These are phyloP conservation scores for Pichia sp. DNA, from an alignment of 1,139 yeast species.

Conservation along the genomic window DNA sequence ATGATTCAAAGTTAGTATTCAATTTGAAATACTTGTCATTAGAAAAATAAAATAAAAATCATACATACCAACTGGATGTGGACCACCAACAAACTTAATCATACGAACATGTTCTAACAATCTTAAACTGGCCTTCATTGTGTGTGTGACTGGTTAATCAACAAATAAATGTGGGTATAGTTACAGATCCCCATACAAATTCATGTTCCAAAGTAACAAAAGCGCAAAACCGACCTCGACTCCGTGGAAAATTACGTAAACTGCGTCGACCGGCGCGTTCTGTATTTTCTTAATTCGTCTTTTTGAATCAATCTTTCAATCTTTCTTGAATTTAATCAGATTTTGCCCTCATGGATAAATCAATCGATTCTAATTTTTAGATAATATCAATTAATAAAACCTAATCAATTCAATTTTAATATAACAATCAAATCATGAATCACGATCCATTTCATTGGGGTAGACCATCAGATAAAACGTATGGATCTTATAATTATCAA, in stretches of 20 bases:
- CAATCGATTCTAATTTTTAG: neutral
- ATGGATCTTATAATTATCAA: slow-evolving; percentile 69
- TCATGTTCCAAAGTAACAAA: neutral
- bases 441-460: slow-evolving; percentile 97
- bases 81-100: slow-evolving; percentile 58
- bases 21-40: neutral
- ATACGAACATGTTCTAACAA: slow-evolving; percentile 42
- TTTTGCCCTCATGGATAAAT: slow-evolving; percentile 5
- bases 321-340: neutral
- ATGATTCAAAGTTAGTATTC: neutral
- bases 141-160: neutral
- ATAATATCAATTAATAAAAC: neutral
- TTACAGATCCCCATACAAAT: neutral
- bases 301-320: neutral
- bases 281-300: neutral
- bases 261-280: neutral
- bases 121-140: slow-evolving; percentile 31
- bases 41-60: neutral
- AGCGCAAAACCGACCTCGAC: neutral
- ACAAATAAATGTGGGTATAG: no score
- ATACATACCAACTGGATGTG: slow-evolving; percentile 31
- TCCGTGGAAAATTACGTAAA: neutral
- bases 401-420: neutral
- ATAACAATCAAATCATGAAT: slow-evolving; percentile 48
- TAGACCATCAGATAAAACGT: slow-evolving; percentile 74